Evolutionary conservation across 1,139 yeast species (phyloP).

Genomic region (Geotrichum klebahnii): DNA sequence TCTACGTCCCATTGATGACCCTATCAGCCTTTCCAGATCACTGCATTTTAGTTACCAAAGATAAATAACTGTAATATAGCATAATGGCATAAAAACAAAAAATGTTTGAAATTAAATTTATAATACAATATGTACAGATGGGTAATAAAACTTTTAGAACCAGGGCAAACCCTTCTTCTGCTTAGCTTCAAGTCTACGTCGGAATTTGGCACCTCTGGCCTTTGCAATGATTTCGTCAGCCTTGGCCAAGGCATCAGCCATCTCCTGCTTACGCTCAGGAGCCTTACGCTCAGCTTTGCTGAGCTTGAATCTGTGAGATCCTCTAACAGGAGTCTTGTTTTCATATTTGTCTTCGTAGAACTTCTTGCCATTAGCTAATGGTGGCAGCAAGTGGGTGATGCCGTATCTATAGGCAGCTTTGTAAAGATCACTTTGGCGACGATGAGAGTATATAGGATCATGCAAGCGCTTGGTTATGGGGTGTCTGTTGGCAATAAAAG

Average conservation of each 20-base stretch:
- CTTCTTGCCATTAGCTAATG: conserved; percentile 58
- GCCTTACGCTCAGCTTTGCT: conserved; percentile 73
- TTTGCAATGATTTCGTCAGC: conserved; percentile 69
- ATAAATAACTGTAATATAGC: background rate
- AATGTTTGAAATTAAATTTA: background rate
- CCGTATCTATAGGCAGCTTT: conserved; percentile 83
- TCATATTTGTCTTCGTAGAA: conserved; percentile 78
- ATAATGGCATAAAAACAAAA: background rate
- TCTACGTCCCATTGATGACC: too few species aligned
- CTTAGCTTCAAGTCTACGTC: conserved; percentile 32
- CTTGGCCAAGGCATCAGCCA: conserved; percentile 59
- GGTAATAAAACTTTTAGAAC: conserved; percentile 15
- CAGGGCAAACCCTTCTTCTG: conserved; percentile 22
- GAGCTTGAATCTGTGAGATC: conserved; percentile 75
- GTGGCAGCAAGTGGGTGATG: conserved; percentile 72
- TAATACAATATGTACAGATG: conserved; percentile 11
- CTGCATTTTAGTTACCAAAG: background rate
- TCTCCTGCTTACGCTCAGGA: conserved; percentile 56
- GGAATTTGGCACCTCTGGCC: conserved; percentile 51
- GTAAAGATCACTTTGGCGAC: conserved; percentile 81
- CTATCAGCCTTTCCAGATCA: too few species aligned
- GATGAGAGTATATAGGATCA: conserved; percentile 70
- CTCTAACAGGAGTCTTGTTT: conserved; percentile 67
- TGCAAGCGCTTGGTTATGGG: conserved; percentile 76
- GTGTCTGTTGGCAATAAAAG: conserved; percentile 81